These are phyloP conservation scores for Kokia cookei DNA, from an alignment of 441 rosid genomes.

Conservation along the genomic window DNA sequence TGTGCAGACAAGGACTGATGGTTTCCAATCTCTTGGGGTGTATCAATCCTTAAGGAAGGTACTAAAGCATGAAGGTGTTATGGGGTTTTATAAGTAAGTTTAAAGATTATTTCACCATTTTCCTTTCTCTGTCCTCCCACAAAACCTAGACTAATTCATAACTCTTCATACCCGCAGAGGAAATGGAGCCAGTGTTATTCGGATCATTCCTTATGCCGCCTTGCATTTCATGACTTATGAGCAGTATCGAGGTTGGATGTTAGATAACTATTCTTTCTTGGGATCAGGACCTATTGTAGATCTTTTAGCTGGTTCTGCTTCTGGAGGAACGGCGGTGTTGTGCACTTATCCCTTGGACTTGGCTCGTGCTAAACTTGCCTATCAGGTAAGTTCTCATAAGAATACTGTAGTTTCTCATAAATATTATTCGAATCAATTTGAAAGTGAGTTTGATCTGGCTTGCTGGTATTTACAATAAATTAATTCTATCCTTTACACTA, in stretches of 20 bases:
- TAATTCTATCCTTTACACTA: background rate
- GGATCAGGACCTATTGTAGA: constrained; percentile 90
- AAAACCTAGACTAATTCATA: constrained; percentile 7
- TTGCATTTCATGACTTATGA: constrained; percentile 94
- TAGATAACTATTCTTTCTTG: constrained; percentile 53
- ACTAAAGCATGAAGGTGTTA: constrained; percentile 70
- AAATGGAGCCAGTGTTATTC: constrained; percentile 86
- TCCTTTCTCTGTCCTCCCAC: background rate
- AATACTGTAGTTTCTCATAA: background rate
- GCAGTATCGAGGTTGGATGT: constrained; percentile 81
- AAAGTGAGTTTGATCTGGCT: background rate
- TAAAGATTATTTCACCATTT: background rate
- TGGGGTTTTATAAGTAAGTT: constrained; percentile 80
- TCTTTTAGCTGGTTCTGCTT: constrained; percentile 87
- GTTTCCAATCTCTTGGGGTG: constrained; percentile 76
- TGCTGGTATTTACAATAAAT: background rate
- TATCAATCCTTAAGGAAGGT: constrained; percentile 64
- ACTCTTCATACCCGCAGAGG: constrained; percentile 46
- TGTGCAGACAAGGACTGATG: constrained; percentile 70
- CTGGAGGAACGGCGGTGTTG: constrained; percentile 95
- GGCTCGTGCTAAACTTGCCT: constrained; percentile 94
- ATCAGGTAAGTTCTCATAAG: constrained; percentile 48
- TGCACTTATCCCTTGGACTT: constrained; percentile 93
- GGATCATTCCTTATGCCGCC: constrained; percentile 95
- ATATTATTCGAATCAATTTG: constrained; percentile 4